Conservation (phyloP, 305 asterid genomes). For the Andrographis paniculata region DNA sequence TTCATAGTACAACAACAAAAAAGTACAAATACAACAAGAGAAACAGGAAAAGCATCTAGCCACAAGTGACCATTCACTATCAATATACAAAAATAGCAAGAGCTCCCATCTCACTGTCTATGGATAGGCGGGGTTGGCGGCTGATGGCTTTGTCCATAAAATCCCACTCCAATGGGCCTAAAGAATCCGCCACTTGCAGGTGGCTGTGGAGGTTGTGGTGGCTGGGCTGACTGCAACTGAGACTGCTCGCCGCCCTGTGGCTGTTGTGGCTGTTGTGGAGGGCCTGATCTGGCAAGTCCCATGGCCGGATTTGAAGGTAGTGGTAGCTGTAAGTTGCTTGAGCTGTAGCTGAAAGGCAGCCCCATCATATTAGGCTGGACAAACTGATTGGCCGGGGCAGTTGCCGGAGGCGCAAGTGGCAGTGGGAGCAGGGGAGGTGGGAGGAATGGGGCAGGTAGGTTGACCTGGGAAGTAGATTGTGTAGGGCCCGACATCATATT, state of each 20-base stretch:
- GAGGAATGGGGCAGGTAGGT: conserved; percentile 44
- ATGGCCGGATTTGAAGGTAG: conserved; percentile 33
- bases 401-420: conserved; percentile 41
- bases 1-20: conserved; percentile 1
- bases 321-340: conserved; percentile 40
- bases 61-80: conserved; percentile 24
- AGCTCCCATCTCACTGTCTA: conserved; percentile 41
- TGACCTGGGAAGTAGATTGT: conserved; percentile 31
- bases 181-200: conserved; percentile 57
- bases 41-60: conserved; percentile 18
- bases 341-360: conserved; percentile 52
- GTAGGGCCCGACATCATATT: conserved; percentile 28
- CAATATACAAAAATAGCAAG: conserved; percentile 44
- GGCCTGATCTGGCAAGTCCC: conserved; percentile 46
- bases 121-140: conserved; percentile 66
- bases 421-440: conserved; percentile 66
- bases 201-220: conserved; percentile 29
- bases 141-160: conserved; percentile 76
- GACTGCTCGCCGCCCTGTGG: conserved; percentile 34
- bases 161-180: conserved; percentile 70
- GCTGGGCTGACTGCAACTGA: conserved; percentile 29
- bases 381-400: conserved; percentile 38
- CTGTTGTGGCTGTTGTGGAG: conserved; percentile 48
- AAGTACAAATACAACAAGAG: conserved; percentile 1
- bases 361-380: conserved; percentile 55